These are phyloP conservation scores for Apiospora malaysiana DNA, from an alignment of 2,329 filamentous ascomycete genomes.

Conservation along the genomic window DNA sequence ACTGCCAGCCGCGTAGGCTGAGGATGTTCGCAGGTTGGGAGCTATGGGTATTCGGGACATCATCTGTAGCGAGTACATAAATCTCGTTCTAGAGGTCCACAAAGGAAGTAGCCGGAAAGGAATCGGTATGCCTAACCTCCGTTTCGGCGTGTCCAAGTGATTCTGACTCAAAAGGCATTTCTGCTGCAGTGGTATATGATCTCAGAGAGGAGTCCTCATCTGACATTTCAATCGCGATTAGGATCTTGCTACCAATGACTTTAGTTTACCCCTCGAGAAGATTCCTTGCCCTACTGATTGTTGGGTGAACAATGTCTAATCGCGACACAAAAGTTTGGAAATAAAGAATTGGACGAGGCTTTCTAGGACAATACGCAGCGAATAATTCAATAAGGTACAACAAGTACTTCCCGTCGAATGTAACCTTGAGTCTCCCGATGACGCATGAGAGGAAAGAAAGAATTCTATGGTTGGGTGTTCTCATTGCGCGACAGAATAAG, in stretches of 20 bases:
- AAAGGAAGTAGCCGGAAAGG: not conserved
- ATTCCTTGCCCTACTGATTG: too few species aligned
- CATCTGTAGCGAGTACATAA: not conserved
- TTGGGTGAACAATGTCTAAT: too few species aligned
- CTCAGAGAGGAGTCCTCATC: not conserved
- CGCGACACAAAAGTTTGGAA: too few species aligned
- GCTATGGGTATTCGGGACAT: not conserved
- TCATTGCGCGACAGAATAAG: conserved; percentile 48
- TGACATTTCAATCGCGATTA: not conserved
- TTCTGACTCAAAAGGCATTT: not conserved
- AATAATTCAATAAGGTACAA: too few species aligned
- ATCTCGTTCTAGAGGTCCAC: not conserved
- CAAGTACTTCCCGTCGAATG: too few species aligned
- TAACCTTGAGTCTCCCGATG: too few species aligned
- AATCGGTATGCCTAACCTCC: not conserved
- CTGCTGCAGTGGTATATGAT: not conserved
- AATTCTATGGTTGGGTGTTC: too few species aligned
- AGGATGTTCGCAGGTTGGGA: not conserved
- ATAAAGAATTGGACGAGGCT: too few species aligned
- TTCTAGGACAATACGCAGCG: too few species aligned
- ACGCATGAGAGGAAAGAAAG: too few species aligned
- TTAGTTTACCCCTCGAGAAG: too few species aligned
- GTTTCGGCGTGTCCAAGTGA: not conserved
- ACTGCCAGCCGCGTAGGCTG: not conserved
- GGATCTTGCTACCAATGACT: not conserved